Base-by-base conservation (phyloP, 495 filamentous ascomycete genomes). In the Penicillium dipodomyicola region DNA sequence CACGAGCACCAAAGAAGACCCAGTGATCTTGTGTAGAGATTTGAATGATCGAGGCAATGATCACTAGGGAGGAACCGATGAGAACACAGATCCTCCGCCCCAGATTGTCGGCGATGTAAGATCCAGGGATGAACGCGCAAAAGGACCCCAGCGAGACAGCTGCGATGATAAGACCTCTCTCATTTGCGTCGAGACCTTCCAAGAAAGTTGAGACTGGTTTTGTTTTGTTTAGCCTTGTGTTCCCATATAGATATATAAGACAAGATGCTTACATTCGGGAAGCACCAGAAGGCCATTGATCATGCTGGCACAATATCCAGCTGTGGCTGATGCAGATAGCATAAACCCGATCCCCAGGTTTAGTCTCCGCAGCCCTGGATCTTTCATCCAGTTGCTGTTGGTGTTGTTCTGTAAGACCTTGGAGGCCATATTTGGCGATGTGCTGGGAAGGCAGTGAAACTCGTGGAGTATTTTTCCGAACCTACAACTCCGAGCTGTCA, bases 281-380 rank as follows among this genome's bases (percentile, higher is more conserved):
- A 69, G 56, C 3, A 69, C 66, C 4, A 67, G 56, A 7, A 69
- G 46, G 29, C 66, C 64, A 42, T 69, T 69, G 52, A 69, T 69
- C 59, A 67, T 62, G 41, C 66, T 69, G 29, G 64, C 61, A 58
- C 63, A 67, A 32, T 67, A 69, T 35, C 66, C 66, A 6, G 66
- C 54, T 0, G 64, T 67, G 43, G 66, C 66, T 6, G 66, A 67
- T 20, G 66, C 64, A 52, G 64, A 56, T 12, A 69, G 49, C 61
- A 69, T 67, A 41, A 69, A 61, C 30, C 47, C 44, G 49, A 69
- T 69, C 19, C 66, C 66, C 9, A 67, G 45, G 48, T 69, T 69
- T 45, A 69, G 40, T 40, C 50, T 56, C 20, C 66, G 57, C 40
- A 69, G 37, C 5, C 66, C 66, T 37, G 40, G 32, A 52, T 68